These are phyloP conservation scores for Stereocaulon alpinum DNA, from an alignment of 495 filamentous ascomycete genomes.

Conservation along the genomic window DNA sequence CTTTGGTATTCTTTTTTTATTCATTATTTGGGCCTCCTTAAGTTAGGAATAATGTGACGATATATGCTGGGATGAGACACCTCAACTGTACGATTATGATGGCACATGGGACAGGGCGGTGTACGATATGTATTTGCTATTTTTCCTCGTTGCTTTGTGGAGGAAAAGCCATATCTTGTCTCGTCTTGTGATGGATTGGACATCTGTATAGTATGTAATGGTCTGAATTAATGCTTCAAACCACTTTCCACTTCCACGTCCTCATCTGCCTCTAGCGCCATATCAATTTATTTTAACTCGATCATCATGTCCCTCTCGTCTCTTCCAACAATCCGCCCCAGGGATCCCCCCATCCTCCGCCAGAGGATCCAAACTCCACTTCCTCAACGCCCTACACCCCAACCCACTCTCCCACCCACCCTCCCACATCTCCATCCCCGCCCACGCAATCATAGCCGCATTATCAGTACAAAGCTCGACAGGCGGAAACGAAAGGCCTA, in stretches of 20 bases:
- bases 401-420: slow-evolving; percentile 58
- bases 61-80: neutral
- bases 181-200: neutral
- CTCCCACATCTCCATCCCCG: slow-evolving; percentile 85
- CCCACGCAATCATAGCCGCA: slow-evolving; percentile 97
- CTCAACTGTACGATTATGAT: neutral
- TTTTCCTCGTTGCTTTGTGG: neutral
- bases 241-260: neutral
- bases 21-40: neutral
- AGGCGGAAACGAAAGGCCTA: slow-evolving; percentile 66
- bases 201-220: neutral
- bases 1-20: neutral
- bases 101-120: neutral
- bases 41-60: neutral
- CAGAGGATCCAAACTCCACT: slow-evolving; percentile 66
- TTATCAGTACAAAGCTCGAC: slow-evolving; percentile 77
- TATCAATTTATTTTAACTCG: too few relatives aligned
- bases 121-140: neutral
- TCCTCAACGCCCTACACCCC: slow-evolving; percentile 47
- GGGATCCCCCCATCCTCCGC: slow-evolving; percentile 43
- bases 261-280: neutral
- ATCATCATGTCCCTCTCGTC: neutral
- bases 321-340: slow-evolving; percentile 34
- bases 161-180: neutral
- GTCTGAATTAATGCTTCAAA: neutral